phyloP scores from a whole-genome alignment of 139 green algal genomes.

The Chloropicon primus region DNA sequence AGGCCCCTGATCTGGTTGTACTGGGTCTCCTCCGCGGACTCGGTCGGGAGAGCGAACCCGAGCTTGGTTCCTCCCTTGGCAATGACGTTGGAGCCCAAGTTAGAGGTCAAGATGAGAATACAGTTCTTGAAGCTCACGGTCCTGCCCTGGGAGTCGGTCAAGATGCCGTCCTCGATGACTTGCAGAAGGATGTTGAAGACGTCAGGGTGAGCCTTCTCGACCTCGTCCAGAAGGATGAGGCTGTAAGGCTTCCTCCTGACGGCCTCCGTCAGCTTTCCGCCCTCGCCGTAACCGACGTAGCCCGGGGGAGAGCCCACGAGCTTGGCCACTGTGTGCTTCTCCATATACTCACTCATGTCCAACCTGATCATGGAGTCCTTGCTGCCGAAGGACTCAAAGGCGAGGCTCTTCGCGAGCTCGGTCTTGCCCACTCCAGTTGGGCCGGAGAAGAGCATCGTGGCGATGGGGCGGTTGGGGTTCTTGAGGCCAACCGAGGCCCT shows the following conservation, averaged over 20 bases:
- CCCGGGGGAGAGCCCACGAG: conserved; percentile 62
- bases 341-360: conserved; percentile 57
- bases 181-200: conserved; percentile 94
- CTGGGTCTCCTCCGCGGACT: conserved; percentile 22
- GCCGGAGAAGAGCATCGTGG: conserved; percentile 84
- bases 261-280: conserved; percentile 62
- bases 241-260: conserved; percentile 61
- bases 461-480: conserved; percentile 40
- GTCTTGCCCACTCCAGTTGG: conserved; percentile 79
- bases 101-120: conserved; percentile 90
- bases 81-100: conserved; percentile 66
- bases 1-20: conserved; percentile 43
- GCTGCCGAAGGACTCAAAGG: conserved; percentile 71
- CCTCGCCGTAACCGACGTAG: conserved; percentile 63
- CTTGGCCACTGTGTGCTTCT: conserved; percentile 66
- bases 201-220: conserved; percentile 98
- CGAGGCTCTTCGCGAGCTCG: conserved; percentile 65
- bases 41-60: conserved; percentile 41
- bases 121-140: conserved; percentile 86
- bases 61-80: conserved; percentile 37
- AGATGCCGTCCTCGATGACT: conserved; percentile 10
- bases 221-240: conserved; percentile 91
- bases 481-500: conserved; percentile 40
- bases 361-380: conserved; percentile 39
- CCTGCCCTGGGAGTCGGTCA: conserved; percentile 67